phyloP scores from a whole-genome alignment of 495 filamentous ascomycete genomes.

The Cryomyces antarcticus region DNA sequence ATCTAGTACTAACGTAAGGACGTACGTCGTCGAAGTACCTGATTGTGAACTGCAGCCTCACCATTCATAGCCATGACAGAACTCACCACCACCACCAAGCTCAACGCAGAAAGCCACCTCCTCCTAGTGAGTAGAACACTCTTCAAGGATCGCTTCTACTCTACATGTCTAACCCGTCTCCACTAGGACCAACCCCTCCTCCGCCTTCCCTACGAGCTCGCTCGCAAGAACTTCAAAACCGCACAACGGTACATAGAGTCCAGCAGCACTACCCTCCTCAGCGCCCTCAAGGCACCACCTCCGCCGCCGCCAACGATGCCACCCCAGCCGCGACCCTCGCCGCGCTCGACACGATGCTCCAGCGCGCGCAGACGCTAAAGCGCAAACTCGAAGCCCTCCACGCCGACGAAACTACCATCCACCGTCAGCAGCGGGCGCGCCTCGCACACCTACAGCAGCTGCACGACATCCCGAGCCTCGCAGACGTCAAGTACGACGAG shows the following conservation, averaged over 20 bases:
- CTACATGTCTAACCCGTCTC: constrained; percentile 1
- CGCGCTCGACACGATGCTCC: constrained; percentile 65
- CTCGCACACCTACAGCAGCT: constrained; percentile 63
- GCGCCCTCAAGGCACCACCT: constrained; percentile 45
- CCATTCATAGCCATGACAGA: constrained; percentile 16
- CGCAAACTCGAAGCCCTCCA: constrained; percentile 61
- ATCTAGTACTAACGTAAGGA: no score
- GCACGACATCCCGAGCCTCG: constrained; percentile 57
- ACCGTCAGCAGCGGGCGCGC: constrained; percentile 51
- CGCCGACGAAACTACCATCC: constrained; percentile 54
- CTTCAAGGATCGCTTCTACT: constrained; percentile 3
- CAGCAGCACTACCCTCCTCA: constrained; percentile 48
- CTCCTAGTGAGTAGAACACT: constrained; percentile 32
- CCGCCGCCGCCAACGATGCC: constrained; percentile 36
- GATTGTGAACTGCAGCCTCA: neutral
- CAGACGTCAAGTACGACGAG: constrained; percentile 81
- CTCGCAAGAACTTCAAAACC: constrained; percentile 79
- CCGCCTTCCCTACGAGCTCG: constrained; percentile 73
- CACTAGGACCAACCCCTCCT: constrained; percentile 87
- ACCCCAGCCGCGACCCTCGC: constrained; percentile 45
- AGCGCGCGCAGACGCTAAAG: constrained; percentile 65
- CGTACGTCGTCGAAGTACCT: no score
- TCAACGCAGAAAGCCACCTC: constrained; percentile 54
- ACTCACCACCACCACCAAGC: constrained; percentile 33
- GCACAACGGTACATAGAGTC: constrained; percentile 68